Evolutionary conservation across 306 rosid genomes (phyloP).

Genomic region (Canavalia ensiformis): DNA sequence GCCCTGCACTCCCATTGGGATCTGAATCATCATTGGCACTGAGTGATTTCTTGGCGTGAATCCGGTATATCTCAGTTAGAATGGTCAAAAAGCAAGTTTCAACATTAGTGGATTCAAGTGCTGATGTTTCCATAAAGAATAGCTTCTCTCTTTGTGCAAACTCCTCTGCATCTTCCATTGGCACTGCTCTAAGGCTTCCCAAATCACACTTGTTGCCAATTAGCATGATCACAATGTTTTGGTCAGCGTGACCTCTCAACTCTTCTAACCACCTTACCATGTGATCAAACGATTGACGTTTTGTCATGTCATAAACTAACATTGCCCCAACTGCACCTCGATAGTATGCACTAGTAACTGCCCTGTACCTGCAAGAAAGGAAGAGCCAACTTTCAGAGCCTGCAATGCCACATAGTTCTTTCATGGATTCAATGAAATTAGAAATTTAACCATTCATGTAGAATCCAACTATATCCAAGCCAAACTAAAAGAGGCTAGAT

Average conservation of each 20-base stretch:
- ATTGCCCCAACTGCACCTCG: constrained; percentile 96
- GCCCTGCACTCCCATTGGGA: constrained; percentile 54
- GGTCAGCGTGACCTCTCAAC: constrained; percentile 81
- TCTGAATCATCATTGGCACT: constrained; percentile 55
- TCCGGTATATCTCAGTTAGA: constrained; percentile 75
- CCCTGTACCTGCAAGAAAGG: constrained; percentile 68
- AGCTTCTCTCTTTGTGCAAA: constrained; percentile 92
- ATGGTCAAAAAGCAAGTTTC: constrained; percentile 85
- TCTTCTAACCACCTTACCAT: constrained; percentile 94
- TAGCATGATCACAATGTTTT: constrained; percentile 82
- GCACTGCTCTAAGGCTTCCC: constrained; percentile 82
- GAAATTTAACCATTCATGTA: not conserved
- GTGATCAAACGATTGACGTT: constrained; percentile 91
- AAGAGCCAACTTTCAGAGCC: not conserved
- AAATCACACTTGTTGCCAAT: constrained; percentile 92
- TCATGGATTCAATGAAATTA: not conserved
- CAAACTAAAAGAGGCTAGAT: not conserved
- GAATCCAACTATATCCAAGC: not conserved
- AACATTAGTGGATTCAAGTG: constrained; percentile 88
- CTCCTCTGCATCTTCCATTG: constrained; percentile 91
- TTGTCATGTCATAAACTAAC: constrained; percentile 88
- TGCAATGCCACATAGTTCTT: too few relatives aligned
- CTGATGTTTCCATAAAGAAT: constrained; percentile 96
- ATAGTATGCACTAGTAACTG: constrained; percentile 95
- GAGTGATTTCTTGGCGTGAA: constrained; percentile 75